A percentile compares a stretch with the other conserved stretches of the same genome.
These are phyloP conservation scores for Candida takata DNA, from an alignment of 805 yeast genomes.

Conservation along the genomic window DNA sequence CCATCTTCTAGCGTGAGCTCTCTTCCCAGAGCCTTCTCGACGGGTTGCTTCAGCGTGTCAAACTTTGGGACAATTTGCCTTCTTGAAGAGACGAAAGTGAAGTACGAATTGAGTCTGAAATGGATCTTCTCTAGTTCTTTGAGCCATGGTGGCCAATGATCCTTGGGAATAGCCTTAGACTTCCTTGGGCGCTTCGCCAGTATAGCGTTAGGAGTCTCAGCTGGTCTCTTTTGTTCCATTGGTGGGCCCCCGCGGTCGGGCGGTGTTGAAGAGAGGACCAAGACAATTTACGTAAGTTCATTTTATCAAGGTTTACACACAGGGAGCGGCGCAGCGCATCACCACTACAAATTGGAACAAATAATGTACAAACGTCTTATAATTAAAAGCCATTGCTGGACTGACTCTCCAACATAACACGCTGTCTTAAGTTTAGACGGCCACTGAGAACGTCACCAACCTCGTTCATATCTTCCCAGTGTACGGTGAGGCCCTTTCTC, in stretches of 20 bases:
- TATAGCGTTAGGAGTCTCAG: too few relatives aligned
- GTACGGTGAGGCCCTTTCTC: slow-evolving; percentile 62
- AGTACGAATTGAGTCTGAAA: slow-evolving; percentile 50
- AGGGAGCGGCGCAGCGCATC: too few relatives aligned
- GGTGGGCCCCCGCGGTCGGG: too few relatives aligned
- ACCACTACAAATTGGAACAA: too few relatives aligned
- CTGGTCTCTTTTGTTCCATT: too few relatives aligned
- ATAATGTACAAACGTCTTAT: too few relatives aligned
- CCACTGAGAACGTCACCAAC: slow-evolving; percentile 71
- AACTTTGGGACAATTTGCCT: slow-evolving; percentile 55
- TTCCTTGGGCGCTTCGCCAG: slow-evolving; percentile 2
- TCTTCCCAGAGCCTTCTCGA: slow-evolving; percentile 42
- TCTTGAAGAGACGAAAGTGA: slow-evolving; percentile 54
- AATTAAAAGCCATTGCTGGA: too few relatives aligned
- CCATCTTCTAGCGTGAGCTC: slow-evolving; percentile 45
- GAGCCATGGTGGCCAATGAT: slow-evolving; percentile 25
- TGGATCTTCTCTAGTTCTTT: slow-evolving; percentile 40
- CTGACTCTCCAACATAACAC: too few relatives aligned
- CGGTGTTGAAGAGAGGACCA: too few relatives aligned
- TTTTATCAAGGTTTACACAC: too few relatives aligned
- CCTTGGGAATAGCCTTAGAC: slow-evolving; percentile 3
- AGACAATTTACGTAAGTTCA: too few relatives aligned
- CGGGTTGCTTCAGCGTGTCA: slow-evolving; percentile 44
- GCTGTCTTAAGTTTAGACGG: slow-evolving; percentile 42
- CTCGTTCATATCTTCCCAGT: slow-evolving; percentile 57